Base-by-base conservation (phyloP, 1,284 basidiomycete species). In the Cutaneotrichosporon dermatis region DNA sequence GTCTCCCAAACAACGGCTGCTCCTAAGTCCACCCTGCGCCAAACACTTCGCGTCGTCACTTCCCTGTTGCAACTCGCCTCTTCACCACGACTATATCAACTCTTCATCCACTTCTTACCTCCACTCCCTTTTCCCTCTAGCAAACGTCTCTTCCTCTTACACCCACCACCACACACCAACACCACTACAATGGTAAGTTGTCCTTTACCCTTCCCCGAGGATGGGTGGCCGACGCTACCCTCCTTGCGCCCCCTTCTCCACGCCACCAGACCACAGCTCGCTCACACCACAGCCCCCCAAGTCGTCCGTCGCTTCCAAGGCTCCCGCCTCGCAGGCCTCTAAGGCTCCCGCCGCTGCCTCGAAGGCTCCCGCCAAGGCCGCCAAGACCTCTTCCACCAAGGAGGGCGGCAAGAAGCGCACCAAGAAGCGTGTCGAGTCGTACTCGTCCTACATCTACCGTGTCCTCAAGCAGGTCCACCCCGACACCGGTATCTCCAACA, bases 361-460 rank as follows among this genome's bases (percentile, higher is more conserved):
- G 86, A 86, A 62, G 80, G 83, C 49, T 85, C 84, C 59, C 91
- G 92, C 87, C 45, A 64, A 62, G 62, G 62, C 62, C 41, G 62
- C 62, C 39, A 60, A 60, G 56, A 63, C 58, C 37, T 58, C 59
- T 8, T 61, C 60, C 6, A 43, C 57, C 55, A 59, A 54, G 54
- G 59, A 59, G 57, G 59, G 57, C 37, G 54, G 55, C 59, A 64
- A 61, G 63, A 58, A 92, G 87, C 88, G 88, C 82, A 83, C 88
- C 80, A 89, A 88, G 83, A 93, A 92, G 83, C 79, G 86, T 89
- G 85, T 75, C 70, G 91, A 93, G 82, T 91, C 90, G 13, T 93
- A 93, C 83, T 89, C 88, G 58, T 92, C 90, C 4, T 94, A 94
- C 82, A 92, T 94, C 79, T 93, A 93, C 85, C 94, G 93, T 74